Base-by-base conservation (phyloP, 345 rosid species). In the Zanthoxylum bungeanum region DNA sequence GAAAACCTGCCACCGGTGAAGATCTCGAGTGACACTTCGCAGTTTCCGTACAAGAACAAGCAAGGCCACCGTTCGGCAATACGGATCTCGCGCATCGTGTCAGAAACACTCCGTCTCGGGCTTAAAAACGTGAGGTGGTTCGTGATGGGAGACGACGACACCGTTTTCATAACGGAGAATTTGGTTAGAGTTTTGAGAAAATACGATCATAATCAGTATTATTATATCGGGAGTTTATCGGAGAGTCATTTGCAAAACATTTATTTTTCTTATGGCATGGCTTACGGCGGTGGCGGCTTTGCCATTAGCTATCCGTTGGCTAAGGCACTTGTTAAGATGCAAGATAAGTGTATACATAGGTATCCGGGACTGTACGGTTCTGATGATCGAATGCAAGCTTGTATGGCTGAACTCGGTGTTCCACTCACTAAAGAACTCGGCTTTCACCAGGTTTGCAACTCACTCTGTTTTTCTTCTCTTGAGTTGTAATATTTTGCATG, bases 331-430 rank as follows among this genome's bases (percentile, higher is more conserved):
- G 84, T 78, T 30, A 87, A 87, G 86, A 86, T 95, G 85, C 99
- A 95, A 51, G 99, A 95, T 73, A 75, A 85, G 49, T 95, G 99
- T 69, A 88, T 95, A 25, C 83, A 81, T 80, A 77, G 94, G 73
- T 95, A 95, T 68, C 99, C 99, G 0, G 93, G 88, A 7, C 77
- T 95, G 74, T 96, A 96, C 78, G 99, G 99, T 63, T 96, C 99
- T 61, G 99, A 96, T 73, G 99, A 96, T 51, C 84, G 99, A 72
- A 93, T 95, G 80, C 99, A 95, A 76, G 99, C 99, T 51, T 95
- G 99, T 81, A 92, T 96, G 99, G 96, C 99, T 0, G 99, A 96
- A 77, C 93, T 96, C 81, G 99, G 99, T 21, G 98, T 96, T 71
- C 99, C 99, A 28, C 88, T 96, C 77, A 93, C 99, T 46, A 96